phyloP scores from a whole-genome alignment of 75 land plant species.

The Pinus tabuliformis region DNA sequence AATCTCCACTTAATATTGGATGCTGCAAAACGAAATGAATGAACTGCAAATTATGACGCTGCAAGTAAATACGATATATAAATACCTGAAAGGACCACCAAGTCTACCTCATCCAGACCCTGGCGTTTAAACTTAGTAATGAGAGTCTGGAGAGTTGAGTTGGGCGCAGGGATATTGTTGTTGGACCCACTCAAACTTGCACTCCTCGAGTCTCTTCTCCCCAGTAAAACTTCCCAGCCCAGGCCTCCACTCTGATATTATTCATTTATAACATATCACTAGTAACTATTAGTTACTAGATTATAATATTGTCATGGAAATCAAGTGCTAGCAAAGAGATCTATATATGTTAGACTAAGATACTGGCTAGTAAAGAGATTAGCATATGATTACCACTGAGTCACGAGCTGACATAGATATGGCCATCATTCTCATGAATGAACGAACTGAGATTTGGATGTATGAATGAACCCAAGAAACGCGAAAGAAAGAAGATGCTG shows the following conservation, averaged over 20 bases:
- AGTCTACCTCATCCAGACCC: conserved; percentile 63
- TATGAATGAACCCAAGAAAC: too few species aligned
- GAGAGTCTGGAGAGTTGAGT: conserved; percentile 51
- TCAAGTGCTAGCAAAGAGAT: too few species aligned
- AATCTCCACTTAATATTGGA: too few species aligned
- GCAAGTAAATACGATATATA: too few species aligned
- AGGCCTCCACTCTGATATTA: conserved; percentile 55
- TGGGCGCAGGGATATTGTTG: conserved; percentile 68
- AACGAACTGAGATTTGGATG: too few species aligned
- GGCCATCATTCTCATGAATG: too few species aligned
- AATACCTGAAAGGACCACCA: conserved; percentile 76
- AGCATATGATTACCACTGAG: neutral
- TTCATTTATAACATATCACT: neutral
- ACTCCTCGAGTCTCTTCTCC: conserved; percentile 61
- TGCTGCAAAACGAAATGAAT: too few species aligned
- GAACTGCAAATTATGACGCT: too few species aligned
- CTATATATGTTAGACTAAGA: too few species aligned
- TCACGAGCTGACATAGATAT: too few species aligned
- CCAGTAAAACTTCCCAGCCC: conserved; percentile 62
- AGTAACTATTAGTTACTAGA: neutral
- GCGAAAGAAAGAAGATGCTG: too few species aligned
- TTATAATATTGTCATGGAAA: neutral
- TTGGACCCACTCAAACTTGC: conserved; percentile 59
- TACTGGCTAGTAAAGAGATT: too few species aligned
- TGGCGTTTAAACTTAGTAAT: conserved; percentile 55